Evolutionary conservation across 148 eudicot genomes (phyloP).

Genomic region (Vaccinium macrocarpon): DNA sequence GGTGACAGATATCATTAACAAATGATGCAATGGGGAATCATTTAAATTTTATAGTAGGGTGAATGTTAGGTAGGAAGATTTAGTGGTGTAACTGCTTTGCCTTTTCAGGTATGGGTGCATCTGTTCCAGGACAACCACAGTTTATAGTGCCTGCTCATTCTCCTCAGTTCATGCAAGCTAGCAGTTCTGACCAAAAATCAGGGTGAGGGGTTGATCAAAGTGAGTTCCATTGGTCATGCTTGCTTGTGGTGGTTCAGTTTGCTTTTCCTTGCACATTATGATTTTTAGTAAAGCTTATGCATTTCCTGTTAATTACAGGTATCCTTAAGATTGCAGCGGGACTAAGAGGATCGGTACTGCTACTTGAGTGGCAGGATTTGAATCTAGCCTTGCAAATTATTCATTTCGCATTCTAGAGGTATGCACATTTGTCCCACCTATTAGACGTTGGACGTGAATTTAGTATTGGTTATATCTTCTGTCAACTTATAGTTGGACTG

Average conservation of each 20-base stretch:
- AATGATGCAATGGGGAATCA: not conserved
- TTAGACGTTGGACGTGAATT: not conserved
- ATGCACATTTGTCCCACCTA: conserved; percentile 13
- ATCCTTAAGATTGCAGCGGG: conserved; percentile 94
- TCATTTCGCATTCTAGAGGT: conserved; percentile 89
- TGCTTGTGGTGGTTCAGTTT: not conserved
- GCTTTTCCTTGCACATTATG: conserved; percentile 5
- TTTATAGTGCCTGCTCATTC: conserved; percentile 71
- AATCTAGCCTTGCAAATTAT: conserved; percentile 90
- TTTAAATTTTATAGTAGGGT: not conserved
- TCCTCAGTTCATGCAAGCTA: conserved; percentile 77
- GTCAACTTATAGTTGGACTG: not conserved
- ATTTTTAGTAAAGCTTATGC: not conserved
- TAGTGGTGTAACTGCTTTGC: not conserved
- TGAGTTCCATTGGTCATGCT: conserved; percentile 18
- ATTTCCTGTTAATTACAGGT: conserved; percentile 32
- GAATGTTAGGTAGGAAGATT: not conserved
- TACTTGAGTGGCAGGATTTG: conserved; percentile 87
- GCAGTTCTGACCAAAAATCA: conserved; percentile 80
- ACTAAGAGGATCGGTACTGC: conserved; percentile 94
- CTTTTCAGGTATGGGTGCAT: conserved; percentile 58
- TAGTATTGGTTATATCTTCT: not conserved
- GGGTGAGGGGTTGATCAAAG: conserved; percentile 85
- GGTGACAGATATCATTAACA: not conserved
- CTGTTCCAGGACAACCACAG: conserved; percentile 75